phyloP scores from a whole-genome alignment of 169 alveolate species.

The Cryptosporidium felis region DNA sequence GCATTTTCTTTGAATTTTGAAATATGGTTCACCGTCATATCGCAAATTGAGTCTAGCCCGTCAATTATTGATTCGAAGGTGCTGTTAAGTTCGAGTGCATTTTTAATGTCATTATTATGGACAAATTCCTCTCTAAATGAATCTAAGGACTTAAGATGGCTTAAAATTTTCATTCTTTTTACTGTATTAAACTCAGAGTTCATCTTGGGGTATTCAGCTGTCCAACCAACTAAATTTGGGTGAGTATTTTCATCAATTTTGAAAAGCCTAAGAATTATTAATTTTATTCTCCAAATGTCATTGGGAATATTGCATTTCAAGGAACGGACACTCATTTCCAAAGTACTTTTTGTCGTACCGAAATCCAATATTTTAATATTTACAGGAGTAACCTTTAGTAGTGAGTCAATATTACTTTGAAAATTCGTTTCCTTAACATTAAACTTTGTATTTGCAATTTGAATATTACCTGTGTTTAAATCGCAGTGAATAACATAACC shows the following conservation, averaged over 20 bases:
- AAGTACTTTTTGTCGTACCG: conserved; percentile 58
- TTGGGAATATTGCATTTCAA: conserved; percentile 48
- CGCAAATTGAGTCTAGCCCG: conserved; percentile 64
- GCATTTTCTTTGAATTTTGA: conserved; percentile 50
- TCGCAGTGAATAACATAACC: conserved; percentile 62
- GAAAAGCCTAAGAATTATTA: conserved; percentile 32
- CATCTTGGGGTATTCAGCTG: conserved; percentile 41
- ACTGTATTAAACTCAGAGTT: neutral
- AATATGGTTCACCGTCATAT: conserved; percentile 35
- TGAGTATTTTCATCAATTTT: conserved; percentile 49
- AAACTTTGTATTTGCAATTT: conserved; percentile 54
- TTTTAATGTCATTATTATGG: conserved; percentile 12
- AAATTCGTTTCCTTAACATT: conserved; percentile 4
- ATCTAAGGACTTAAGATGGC: conserved; percentile 18
- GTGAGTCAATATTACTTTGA: conserved; percentile 38
- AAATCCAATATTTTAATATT: conserved; percentile 55
- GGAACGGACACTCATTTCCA: conserved; percentile 39
- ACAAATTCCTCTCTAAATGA: conserved; percentile 18
- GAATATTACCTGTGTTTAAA: conserved; percentile 56
- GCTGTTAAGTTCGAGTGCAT: conserved; percentile 43
- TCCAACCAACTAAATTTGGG: conserved; percentile 66
- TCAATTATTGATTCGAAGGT: conserved; percentile 60
- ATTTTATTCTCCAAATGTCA: conserved; percentile 68
- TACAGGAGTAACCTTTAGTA: conserved; percentile 23
- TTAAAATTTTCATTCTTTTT: conserved; percentile 36